Evolutionary conservation across 257 asterid species (phyloP), one percentile per base, ranked within the genome.

Genomic region (Lycium barbarum): DNA sequence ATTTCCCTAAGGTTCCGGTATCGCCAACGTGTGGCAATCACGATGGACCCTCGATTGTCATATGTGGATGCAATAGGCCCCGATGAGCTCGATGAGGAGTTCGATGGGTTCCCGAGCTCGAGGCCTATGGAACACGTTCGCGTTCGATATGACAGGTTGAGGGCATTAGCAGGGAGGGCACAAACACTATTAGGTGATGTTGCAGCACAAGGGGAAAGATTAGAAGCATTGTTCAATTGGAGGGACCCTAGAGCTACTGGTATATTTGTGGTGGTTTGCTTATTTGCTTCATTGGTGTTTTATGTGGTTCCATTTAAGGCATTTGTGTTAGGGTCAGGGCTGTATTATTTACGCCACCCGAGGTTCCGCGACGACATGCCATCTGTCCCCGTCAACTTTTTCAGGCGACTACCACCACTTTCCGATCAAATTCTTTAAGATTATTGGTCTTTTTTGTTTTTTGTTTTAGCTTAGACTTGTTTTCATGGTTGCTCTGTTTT

Each of bases 351-450:
- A 35, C 95, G 98, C 47, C 99, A 95, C 84, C 99, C 98, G 1
- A 89, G 97, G 91, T 95, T 95, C 83, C 93, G 98, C 1, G 93
- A 82, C 3, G 96, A 95, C 89, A 95, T 95, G 99, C 99, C 99
- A 9, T 93, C 98, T 0, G 87, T 90, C 59, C 93, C 95, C 1
- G 67, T 91, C 87, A 95, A 93, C 93, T 94, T 95, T 68, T 95
- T 94, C 92, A 91, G 96, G 3, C 89, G 98, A 82, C 93, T 94
- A 33, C 98, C 99, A 35, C 92, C 99, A 0, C 92, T 91, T 40
- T 94, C 99, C 2, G 97, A 94, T 85, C 93, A 95, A 61, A 93
- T 95, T 57, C 90, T 95, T 43, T 95, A 89, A 70, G 89, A 38
- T 74, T 84, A 3, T 51, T 70, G 71, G 43, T 22, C 10, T n/a